Evolutionary conservation across 2,329 filamentous ascomycete species (phyloP).

Genomic region (Lachnellula subtilissima): DNA sequence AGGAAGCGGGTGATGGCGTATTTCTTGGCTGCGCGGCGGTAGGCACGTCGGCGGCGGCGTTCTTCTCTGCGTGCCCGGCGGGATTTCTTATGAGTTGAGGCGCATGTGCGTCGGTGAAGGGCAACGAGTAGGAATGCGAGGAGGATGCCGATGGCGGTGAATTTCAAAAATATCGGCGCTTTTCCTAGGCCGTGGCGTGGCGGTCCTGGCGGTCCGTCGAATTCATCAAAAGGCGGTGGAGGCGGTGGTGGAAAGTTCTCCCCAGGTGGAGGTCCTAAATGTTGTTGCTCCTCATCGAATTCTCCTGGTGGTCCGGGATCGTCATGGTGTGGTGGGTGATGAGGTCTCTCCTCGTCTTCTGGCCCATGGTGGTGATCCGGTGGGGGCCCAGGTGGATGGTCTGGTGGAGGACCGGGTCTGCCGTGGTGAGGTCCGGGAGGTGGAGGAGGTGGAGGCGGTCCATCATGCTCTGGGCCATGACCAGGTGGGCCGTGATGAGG

Average conservation of each 20-base stretch:
- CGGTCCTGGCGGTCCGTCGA: background rate
- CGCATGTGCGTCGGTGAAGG: constrained; percentile 19
- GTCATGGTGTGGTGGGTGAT: background rate
- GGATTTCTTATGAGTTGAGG: constrained; percentile 8
- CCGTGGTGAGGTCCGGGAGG: constrained; percentile 6
- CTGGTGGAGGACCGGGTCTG: background rate
- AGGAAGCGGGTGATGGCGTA: constrained; percentile 15
- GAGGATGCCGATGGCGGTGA: constrained; percentile 22
- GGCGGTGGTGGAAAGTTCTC: background rate
- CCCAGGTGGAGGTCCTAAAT: background rate
- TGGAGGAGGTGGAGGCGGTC: background rate
- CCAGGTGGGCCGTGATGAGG: background rate
- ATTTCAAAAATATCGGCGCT: constrained; percentile 18
- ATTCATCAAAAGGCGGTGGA: background rate
- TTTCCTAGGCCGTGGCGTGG: background rate
- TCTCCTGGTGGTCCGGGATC: background rate
- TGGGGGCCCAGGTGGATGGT: background rate
- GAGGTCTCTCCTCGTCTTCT: background rate
- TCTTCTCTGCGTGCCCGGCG: constrained; percentile 16
- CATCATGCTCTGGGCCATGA: background rate
- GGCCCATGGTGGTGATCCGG: constrained; percentile 1
- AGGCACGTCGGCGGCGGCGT: constrained; percentile 15
- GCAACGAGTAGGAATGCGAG: constrained; percentile 19
- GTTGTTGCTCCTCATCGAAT: background rate
- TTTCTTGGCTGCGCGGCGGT: constrained; percentile 17